phyloP scores from a whole-genome alignment of 2,329 filamentous ascomycete species.

The Bertia moriformis region DNA sequence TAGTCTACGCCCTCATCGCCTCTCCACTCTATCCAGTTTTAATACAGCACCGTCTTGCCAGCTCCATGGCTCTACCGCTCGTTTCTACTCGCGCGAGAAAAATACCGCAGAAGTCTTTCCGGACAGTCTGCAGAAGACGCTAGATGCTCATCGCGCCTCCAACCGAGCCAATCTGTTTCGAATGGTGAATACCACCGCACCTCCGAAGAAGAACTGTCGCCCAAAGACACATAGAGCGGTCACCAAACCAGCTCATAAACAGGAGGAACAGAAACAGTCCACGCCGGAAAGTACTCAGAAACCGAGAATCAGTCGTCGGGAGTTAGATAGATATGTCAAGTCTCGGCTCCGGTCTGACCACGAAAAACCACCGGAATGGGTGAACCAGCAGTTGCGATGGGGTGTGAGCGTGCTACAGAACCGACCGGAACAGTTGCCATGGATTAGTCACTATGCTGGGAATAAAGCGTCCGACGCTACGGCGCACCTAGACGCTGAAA shows the following conservation, averaged over 20 bases:
- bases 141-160: conserved; percentile 20
- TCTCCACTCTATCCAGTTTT: no score
- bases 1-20: no score
- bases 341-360: no score
- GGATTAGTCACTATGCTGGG: not conserved
- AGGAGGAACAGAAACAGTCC: not conserved
- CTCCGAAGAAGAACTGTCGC: no score
- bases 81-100: no score
- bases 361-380: no score
- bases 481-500: conserved; percentile 22
- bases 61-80: no score
- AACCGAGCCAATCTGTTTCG: conserved; percentile 20
- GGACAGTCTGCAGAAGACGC: conserved; percentile 18
- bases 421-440: not conserved
- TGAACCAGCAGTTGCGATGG: not conserved
- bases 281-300: not conserved
- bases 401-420: not conserved
- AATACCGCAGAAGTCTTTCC: no score
- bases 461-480: not conserved
- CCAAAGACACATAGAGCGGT: no score
- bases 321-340: no score
- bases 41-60: no score
- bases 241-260: no score
- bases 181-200: conserved; percentile 7
- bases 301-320: not conserved